A percentile compares a stretch with the other conserved stretches of the same genome.
phyloP scores from a whole-genome alignment of 306 rosid genomes.

The Cucurbita pepo region DNA sequence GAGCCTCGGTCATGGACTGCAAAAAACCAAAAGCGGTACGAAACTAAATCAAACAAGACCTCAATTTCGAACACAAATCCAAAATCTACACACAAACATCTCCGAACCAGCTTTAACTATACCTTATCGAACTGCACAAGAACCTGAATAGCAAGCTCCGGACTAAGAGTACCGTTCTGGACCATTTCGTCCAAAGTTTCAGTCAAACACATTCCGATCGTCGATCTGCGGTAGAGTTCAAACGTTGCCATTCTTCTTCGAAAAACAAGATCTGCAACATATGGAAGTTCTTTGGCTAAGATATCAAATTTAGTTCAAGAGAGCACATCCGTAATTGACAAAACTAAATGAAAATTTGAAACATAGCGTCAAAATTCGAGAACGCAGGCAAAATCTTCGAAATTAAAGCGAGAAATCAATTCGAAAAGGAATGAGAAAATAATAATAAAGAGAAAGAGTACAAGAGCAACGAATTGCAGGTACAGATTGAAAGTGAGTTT shows the following conservation, averaged over 20 bases:
- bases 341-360: not conserved
- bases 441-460: not conserved
- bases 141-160: slow-evolving; percentile 90
- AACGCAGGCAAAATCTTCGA: not conserved
- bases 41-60: slow-evolving; percentile 1
- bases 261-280: slow-evolving; percentile 30
- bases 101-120: not conserved
- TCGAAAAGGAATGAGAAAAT: not conserved
- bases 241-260: slow-evolving; percentile 61
- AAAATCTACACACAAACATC: not conserved
- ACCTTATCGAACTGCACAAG: slow-evolving; percentile 96
- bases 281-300: not conserved
- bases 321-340: not conserved
- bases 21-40: not conserved
- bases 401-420: not conserved
- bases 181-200: slow-evolving; percentile 96
- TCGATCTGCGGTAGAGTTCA: slow-evolving; percentile 80
- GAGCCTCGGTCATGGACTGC: slow-evolving; percentile 89
- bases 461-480: not conserved
- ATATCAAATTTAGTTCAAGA: not conserved
- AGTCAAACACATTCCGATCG: slow-evolving; percentile 77
- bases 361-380: not conserved
- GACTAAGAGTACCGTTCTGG: slow-evolving; percentile 65
- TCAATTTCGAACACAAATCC: not conserved
- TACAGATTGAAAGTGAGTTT: slow-evolving; percentile 11